Base-by-base conservation (phyloP, 2,329 filamentous ascomycete species). In the Pleoardoris graminearum region DNA sequence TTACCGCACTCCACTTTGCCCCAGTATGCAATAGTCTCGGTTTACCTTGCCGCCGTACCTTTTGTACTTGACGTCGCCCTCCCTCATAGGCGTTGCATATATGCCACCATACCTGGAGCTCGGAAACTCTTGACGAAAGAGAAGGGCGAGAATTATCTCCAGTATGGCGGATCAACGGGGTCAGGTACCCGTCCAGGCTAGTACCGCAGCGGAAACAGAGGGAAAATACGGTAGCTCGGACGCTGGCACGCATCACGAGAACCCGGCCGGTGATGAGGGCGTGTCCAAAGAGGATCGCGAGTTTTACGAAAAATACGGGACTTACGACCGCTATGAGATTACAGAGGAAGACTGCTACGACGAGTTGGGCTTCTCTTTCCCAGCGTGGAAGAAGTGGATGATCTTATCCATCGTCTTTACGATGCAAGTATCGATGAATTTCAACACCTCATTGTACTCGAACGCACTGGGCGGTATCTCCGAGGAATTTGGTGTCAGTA, bases 401-500 rank as follows among this genome's bases (percentile, higher is more conserved):
- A 54, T 54, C 3, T 12, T 54, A 10, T 30, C 25, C 14, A 50
- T 50, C 17, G 51, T 54, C 2, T 54, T 54, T 14, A 50, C 51
- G 4, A 47, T 54, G 2, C 80, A 82, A 57, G 75, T 80, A 2
- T 80, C 78, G 12, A 84, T 84, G 80, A 84, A 84, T 66, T 80
- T 83, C 70, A 84, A 84, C 66, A 80, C 81, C 0, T 80, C 78
- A 6, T 71, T 84, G 5, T 84, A 81, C 63, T 77, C 79, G 42
- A 83, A 82, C 51, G 81, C 76, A 0, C 73, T 82, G 19, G 60
- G 56, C 47, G 79, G 79, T 14, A 80, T 84, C 14, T 75, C 82
- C 0, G 76, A 85, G 17, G 81, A 91, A 55, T 94, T 89, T 59
- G 60, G 75, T 41, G 85, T 93, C 55, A 87, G 85, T 55, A 76